These are phyloP conservation scores for Rhizopus arrhizus DNA, from an alignment of 371 early-diverging fungal species.

Conservation along the genomic window DNA sequence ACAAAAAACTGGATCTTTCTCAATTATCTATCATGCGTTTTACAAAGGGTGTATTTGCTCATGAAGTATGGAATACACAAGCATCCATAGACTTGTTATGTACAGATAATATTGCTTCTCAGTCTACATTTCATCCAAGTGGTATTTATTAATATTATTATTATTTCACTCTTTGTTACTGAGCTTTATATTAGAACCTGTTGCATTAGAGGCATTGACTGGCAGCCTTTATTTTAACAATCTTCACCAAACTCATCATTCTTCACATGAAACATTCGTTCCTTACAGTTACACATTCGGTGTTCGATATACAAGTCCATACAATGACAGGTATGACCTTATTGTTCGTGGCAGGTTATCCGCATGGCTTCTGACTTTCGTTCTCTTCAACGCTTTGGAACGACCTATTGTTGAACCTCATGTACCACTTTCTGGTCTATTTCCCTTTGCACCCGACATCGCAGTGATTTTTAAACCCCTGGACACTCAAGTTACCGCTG, in stretches of 20 bases:
- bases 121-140: slow-evolving; percentile 7
- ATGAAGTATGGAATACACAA: slow-evolving; percentile 34
- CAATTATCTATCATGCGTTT: slow-evolving; percentile 34
- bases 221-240: slow-evolving; percentile 24
- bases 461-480: slow-evolving; percentile 35
- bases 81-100: slow-evolving; percentile 19
- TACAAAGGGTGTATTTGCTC: slow-evolving; percentile 45
- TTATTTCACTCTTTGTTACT: slow-evolving; percentile 1
- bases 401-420: slow-evolving; percentile 26
- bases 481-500: slow-evolving; percentile 5
- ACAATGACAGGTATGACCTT: slow-evolving; percentile 33
- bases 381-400: slow-evolving; percentile 32
- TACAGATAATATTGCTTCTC: slow-evolving; percentile 12
- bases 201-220: too few species aligned
- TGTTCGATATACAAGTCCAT: slow-evolving; percentile 45
- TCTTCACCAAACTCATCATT: neutral
- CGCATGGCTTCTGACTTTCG: slow-evolving; percentile 45
- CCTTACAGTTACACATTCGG: slow-evolving; percentile 56
- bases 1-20: slow-evolving; percentile 17
- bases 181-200: slow-evolving; percentile 19
- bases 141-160: slow-evolving; percentile 14
- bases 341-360: slow-evolving; percentile 46
- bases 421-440: slow-evolving; percentile 32
- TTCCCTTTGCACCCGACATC: slow-evolving; percentile 50
- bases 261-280: slow-evolving; percentile 29